Base-by-base conservation (phyloP, 2,329 filamentous ascomycete species). In the Scedosporium dehoogii region DNA sequence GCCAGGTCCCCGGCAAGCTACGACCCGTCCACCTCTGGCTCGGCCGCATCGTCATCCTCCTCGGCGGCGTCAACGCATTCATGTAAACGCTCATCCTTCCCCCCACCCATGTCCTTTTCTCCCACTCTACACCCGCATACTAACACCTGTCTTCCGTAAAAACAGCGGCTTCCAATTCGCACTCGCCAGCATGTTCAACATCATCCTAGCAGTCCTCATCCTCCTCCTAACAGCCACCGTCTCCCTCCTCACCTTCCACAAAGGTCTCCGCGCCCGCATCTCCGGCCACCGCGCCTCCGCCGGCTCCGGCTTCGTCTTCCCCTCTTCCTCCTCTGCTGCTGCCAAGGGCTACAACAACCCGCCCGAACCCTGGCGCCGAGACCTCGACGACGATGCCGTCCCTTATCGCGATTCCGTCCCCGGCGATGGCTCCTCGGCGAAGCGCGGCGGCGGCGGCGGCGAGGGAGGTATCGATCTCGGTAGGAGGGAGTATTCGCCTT, bases 101-200 rank as follows among this genome's bases (percentile, higher is more conserved):
- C 14, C 18, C 18, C 46, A 5, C 25, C 38, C 7, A 21, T 44
- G 4, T 16, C 6, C 18, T 14, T 16, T 14, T 14, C n/a, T 14
- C 18, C 14, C 51, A 21, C 3, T 44, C 29, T 38, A 29, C 16
- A n/a, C 21, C 23, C 29, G 14, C 18, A 9, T 14, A 18, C 60
- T 57, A 48, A 57, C 53, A 23, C 41, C 6, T 14, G 16, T 25
- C 29, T 16, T 6, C 6, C 53, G 5, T 2, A 14, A 14, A 14
- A 14, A 16, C n/a, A 84, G 81, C 4, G 85, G 85, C 25, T 85
- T 86, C 68, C 75, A 77, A 0, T 80, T 86, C 60, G 83, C 84
- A 2, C 72, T 79, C 14, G 80, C 81, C 61, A 67, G 74, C n/a
- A 71, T 70, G 56, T 79, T 77, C 63, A 74, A 79, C 65, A 78